Base-by-base conservation (phyloP, 2,329 filamentous ascomycete species). In the Arthroderma sp. region DNA sequence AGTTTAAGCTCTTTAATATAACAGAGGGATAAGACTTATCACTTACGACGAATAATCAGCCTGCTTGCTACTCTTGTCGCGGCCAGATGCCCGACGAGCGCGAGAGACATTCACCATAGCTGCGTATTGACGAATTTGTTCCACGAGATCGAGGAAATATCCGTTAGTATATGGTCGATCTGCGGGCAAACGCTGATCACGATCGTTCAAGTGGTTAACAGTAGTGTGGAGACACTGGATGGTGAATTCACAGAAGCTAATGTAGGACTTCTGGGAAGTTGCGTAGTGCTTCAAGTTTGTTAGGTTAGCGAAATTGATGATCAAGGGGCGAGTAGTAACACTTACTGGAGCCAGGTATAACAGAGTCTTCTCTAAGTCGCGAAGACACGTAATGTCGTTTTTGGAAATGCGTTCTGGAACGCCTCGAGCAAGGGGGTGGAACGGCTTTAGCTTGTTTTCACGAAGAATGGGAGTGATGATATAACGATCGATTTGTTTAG, bases 111-210 rank as follows among this genome's bases (percentile, higher is more conserved):
- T 80, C 57, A 95, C 79, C 62, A 91, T 84, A 57, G 80, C 77
- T 49, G 86, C 88, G 77, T 94, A 94, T 61, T 85, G 78, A 61
- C 81, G 78, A 56, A 95, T 87, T 76, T 95, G 88, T 63, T 93
- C 85, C 63, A 93, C 81, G 49, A 96, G 80, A 70, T 96, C 89
- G 68, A 95, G 82, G 63, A 95, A 95, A 68, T 96, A 96, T 61
- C 85, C 85, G 75, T 84, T 86, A 74, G 82, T 91, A 72, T 95
- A 96, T 53, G 87, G 86, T 57, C 83, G 81, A 65, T 96, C 89
- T 65, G 78, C 72, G 48, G 85, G 83, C 62, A 85, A 79, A 53
- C 81, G 81, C 68, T 89, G 85, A 64, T 96, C 88, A 61, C 80
- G 80, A 61, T 93, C 86, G 71, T 78, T 81, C 52, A 95, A 74